These are phyloP conservation scores for Balansia obtecta DNA, from an alignment of 2,329 filamentous ascomycete genomes.

Conservation along the genomic window DNA sequence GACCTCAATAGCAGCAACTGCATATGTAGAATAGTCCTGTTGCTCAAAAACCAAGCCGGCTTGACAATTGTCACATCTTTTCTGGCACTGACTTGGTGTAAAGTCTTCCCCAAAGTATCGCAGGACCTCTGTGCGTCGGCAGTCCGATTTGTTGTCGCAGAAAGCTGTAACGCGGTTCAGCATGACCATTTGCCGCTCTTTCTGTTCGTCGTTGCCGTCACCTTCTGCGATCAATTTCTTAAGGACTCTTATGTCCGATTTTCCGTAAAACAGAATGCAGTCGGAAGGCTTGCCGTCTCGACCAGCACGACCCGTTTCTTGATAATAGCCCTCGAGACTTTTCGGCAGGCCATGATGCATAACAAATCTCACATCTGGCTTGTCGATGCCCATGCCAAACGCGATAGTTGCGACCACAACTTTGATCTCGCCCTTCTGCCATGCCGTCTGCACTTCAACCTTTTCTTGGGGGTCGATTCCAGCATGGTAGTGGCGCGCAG, in stretches of 20 bases:
- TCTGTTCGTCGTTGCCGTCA: constrained; percentile 66
- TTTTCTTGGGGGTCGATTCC: constrained; percentile 58
- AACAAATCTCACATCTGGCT: constrained; percentile 90
- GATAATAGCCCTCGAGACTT: constrained; percentile 94
- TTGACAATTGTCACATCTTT: constrained; percentile 80
- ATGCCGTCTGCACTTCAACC: constrained; percentile 58
- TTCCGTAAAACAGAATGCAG: constrained; percentile 84
- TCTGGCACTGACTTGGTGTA: constrained; percentile 54
- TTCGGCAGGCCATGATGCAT: constrained; percentile 90
- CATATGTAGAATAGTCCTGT: constrained; percentile 66
- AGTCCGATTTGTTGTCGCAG: constrained; percentile 82
- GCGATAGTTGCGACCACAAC: constrained; percentile 97
- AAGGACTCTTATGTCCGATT: constrained; percentile 60
- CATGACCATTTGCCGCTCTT: constrained; percentile 75
- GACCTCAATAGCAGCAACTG: constrained; percentile 56
- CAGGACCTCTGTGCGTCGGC: constrained; percentile 76
- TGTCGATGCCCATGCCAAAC: constrained; percentile 99
- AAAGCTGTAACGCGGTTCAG: constrained; percentile 73
- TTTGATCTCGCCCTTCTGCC: constrained; percentile 70
- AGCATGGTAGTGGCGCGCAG: constrained; percentile 78
- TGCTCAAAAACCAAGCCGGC: constrained; percentile 58
- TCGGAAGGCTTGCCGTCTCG: constrained; percentile 78
- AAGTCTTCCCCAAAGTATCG: constrained; percentile 92
- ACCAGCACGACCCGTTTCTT: constrained; percentile 91
- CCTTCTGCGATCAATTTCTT: constrained; percentile 74